Evolutionary conservation across 148 eudicot species (phyloP).

Genomic region (Nyssa sinensis): DNA sequence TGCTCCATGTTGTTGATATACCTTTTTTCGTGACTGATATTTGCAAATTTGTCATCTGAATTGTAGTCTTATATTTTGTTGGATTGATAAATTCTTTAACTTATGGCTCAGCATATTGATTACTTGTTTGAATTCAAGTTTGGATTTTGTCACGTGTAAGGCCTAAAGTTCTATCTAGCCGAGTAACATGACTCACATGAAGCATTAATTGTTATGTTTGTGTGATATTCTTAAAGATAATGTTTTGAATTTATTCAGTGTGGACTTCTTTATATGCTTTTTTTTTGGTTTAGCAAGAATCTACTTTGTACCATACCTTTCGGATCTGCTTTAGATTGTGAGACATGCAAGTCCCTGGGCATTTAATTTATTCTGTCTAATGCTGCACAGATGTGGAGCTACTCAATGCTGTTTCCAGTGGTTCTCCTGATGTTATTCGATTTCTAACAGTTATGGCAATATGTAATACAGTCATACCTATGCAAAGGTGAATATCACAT

Average conservation of each 20-base stretch:
- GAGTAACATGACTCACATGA: not conserved
- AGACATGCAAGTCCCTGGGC: conserved; percentile 11
- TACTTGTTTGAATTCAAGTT: not conserved
- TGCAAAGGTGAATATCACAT: conserved; percentile 51
- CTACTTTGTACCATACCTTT: not conserved
- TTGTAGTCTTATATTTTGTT: not conserved
- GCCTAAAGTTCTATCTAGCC: not conserved
- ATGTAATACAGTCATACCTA: conserved; percentile 89
- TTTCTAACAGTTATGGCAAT: conserved; percentile 88
- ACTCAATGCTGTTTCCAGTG: conserved; percentile 64
- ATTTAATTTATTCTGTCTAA: conserved; percentile 19
- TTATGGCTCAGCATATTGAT: not conserved
- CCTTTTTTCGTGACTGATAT: not conserved
- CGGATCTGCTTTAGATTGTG: conserved; percentile 3
- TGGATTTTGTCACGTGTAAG: not conserved
- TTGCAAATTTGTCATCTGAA: not conserved
- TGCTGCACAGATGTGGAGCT: conserved; percentile 62
- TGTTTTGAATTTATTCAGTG: not conserved
- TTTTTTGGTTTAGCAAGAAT: not conserved
- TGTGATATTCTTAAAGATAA: not conserved
- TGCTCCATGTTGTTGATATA: not conserved
- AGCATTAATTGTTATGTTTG: not conserved
- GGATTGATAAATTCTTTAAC: not conserved
- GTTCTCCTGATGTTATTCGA: conserved; percentile 62
- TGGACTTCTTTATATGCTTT: not conserved